These are phyloP conservation scores for Hygrocybe coccinea DNA, from an alignment of 768 basidiomycete species.

Conservation along the genomic window DNA sequence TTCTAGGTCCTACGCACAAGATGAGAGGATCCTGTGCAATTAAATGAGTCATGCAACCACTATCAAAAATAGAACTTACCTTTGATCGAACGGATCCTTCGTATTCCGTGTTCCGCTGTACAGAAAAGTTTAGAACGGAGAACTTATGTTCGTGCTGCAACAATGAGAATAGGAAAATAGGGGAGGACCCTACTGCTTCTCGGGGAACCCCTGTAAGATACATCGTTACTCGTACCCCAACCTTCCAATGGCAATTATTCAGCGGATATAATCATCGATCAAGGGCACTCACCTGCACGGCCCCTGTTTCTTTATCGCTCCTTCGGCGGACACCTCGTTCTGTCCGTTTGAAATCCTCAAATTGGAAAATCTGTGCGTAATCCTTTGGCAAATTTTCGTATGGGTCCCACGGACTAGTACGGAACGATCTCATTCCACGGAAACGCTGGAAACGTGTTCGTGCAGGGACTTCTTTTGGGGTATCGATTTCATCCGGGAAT, in stretches of 20 bases:
- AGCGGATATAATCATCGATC: background rate
- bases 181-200: conserved; percentile 44
- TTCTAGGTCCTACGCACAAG: conserved; percentile 83
- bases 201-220: conserved; percentile 71
- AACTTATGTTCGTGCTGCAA: conserved; percentile 96
- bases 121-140: conserved; percentile 85
- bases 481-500: conserved; percentile 98
- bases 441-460: conserved; percentile 83
- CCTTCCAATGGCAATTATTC: conserved; percentile 38
- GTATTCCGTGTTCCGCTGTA: conserved; percentile 95
- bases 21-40: conserved; percentile 72
- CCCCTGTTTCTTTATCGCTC: conserved; percentile 54
- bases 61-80: conserved; percentile 36
- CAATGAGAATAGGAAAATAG: conserved; percentile 72
- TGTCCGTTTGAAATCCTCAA: conserved; percentile 89
- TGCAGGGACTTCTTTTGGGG: conserved; percentile 80
- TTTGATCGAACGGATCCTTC: conserved; percentile 85
- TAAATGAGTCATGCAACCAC: background rate
- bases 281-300: conserved; percentile 55
- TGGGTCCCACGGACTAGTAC: conserved; percentile 97
- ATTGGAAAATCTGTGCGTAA: conserved; percentile 93
- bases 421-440: conserved; percentile 85
- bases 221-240: conserved; percentile 76
- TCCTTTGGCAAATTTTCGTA: conserved; percentile 93
- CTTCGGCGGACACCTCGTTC: conserved; percentile 63